Percentiles rank a stretch among this genome's conserved stretches.
These are phyloP conservation scores for Dictyostelium purpureum DNA, from an alignment of 78 protist species.

Conservation along the genomic window DNA sequence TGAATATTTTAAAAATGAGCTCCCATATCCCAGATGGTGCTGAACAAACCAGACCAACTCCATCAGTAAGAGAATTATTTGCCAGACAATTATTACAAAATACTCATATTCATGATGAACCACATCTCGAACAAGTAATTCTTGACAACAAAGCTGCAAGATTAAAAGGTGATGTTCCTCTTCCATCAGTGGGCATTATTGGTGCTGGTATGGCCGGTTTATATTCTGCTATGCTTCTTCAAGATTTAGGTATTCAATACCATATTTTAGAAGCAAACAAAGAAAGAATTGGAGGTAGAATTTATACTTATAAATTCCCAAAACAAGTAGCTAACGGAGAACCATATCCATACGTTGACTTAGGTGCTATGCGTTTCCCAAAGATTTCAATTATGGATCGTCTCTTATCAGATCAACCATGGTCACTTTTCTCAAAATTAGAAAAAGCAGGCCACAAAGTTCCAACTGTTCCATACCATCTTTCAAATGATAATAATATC, in stretches of 20 bases:
- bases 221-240: constrained; percentile 15
- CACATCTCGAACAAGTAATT: not conserved
- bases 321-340: not conserved
- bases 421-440: constrained; percentile 10
- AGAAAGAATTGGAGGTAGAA: constrained; percentile 30
- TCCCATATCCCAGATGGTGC: constrained; percentile 20
- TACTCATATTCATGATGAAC: not conserved
- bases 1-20: no score
- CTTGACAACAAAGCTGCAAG: not conserved
- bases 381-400: constrained; percentile 11
- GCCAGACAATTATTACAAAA: not conserved
- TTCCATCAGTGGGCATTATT: constrained; percentile 1
- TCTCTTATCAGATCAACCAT: not conserved
- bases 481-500: not conserved
- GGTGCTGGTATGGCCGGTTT: constrained; percentile 63
- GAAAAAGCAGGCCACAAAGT: not conserved
- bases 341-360: constrained; percentile 5
- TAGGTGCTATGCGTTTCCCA: constrained; percentile 53
- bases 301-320: not conserved
- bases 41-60: not conserved
- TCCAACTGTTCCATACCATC: not conserved
- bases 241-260: constrained; percentile 28
- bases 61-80: not conserved
- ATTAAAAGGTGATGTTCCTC: not conserved
- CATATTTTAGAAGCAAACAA: constrained; percentile 6